A percentile compares a stretch with the other conserved stretches of the same genome.
phyloP scores from a whole-genome alignment of 23 red algal species.

The Agarophyton chilense region DNA sequence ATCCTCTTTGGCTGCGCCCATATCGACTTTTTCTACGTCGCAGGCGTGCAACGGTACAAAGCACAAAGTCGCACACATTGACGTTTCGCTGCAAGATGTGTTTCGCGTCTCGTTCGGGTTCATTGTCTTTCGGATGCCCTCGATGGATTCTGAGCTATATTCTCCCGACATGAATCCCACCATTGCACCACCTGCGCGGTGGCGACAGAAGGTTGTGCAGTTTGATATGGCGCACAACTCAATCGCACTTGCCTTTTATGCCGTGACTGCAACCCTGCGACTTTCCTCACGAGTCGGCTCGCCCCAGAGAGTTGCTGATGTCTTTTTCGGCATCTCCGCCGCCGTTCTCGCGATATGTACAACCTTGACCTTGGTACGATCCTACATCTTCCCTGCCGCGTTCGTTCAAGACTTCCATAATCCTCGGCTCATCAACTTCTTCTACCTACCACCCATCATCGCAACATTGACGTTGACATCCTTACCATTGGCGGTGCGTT shows the following conservation, averaged over 20 bases:
- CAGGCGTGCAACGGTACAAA: not conserved
- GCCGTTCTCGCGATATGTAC: not conserved
- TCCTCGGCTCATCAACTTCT: slow-evolving; percentile 34
- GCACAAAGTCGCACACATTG: not conserved
- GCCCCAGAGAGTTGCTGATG: not conserved
- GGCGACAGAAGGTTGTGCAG: slow-evolving; percentile 34
- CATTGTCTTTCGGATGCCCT: not conserved
- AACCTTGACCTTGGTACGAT: not conserved
- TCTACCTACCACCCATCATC: slow-evolving; percentile 24
- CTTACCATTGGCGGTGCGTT: not conserved
- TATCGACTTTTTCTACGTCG: not conserved
- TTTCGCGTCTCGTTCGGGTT: too few species aligned
- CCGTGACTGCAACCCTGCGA: not conserved
- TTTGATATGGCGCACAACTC: slow-evolving; percentile 46
- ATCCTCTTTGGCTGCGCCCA: not conserved
- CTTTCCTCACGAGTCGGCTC: not conserved
- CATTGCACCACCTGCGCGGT: not conserved
- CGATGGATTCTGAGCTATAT: not conserved
- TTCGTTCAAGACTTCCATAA: slow-evolving; percentile 24
- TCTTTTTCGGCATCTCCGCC: slow-evolving; percentile 11
- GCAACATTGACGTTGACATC: not conserved
- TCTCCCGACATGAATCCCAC: not conserved
- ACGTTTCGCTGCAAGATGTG: too few species aligned
- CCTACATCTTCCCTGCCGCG: slow-evolving; percentile 7
- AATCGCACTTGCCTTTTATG: slow-evolving; percentile 37